Evolutionary conservation across 2,329 filamentous ascomycete species (phyloP).

Genomic region (Amauroascus verrucosus): DNA sequence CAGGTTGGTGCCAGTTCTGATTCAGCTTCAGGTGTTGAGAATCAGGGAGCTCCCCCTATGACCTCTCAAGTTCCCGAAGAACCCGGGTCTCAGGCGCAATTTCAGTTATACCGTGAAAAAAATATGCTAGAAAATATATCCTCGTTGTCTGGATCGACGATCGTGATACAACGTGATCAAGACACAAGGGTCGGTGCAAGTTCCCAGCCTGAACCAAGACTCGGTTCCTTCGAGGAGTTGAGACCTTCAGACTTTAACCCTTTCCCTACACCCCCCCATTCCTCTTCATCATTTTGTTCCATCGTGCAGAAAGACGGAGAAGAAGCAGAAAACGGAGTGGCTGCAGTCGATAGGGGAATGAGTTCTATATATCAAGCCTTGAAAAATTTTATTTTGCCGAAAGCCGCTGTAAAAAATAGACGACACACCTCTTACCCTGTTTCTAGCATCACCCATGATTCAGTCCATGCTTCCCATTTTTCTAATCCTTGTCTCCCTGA

Average conservation of each 20-base stretch:
- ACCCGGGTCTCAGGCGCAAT: constrained; percentile 21
- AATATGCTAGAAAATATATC: constrained; percentile 21
- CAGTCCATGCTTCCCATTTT: constrained; percentile 57
- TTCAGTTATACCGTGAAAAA: constrained; percentile 21
- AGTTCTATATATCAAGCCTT: constrained; percentile 36
- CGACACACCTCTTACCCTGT: constrained; percentile 47
- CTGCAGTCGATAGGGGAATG: constrained; percentile 30
- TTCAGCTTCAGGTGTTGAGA: constrained; percentile 48
- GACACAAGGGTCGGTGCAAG: constrained; percentile 24
- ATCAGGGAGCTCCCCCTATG: constrained; percentile 27
- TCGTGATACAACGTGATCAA: constrained; percentile 34
- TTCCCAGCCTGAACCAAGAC: constrained; percentile 20
- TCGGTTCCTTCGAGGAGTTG: constrained; percentile 20
- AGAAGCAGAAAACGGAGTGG: constrained; percentile 31
- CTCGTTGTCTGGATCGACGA: constrained; percentile 33
- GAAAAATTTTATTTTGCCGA: constrained; percentile 37
- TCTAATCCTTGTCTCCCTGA: constrained; percentile 55
- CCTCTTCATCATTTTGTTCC: constrained; percentile 34
- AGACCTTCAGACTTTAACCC: constrained; percentile 27
- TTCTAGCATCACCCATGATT: constrained; percentile 54
- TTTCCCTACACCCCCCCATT: constrained; percentile 37
- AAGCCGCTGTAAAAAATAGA: constrained; percentile 27
- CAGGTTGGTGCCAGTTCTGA: constrained; percentile 92
- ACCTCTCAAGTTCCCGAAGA: constrained; percentile 18
- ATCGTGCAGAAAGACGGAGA: constrained; percentile 37